Evolutionary conservation across 371 early-diverging fungal genomes (phyloP).

Genomic region (Syncephalastrum monosporum): DNA sequence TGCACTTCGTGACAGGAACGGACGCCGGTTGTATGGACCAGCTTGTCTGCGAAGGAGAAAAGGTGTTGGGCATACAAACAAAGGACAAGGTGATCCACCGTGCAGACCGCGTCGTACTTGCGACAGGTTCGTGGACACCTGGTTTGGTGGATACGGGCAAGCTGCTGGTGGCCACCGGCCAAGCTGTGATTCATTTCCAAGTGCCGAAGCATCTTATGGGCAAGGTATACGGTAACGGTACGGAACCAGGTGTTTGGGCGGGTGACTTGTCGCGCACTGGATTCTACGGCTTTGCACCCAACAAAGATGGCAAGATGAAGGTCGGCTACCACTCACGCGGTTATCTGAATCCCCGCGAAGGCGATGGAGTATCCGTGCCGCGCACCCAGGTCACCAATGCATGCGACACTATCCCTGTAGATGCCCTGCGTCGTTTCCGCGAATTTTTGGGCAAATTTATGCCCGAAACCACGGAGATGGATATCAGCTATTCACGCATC

Average conservation of each 20-base stretch:
- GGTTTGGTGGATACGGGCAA: slow-evolving; percentile 38
- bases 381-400: slow-evolving; percentile 41
- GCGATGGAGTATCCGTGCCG: slow-evolving; percentile 35
- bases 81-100: slow-evolving; percentile 33
- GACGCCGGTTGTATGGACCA: slow-evolving; percentile 28
- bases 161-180: slow-evolving; percentile 46
- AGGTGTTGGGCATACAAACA: slow-evolving; percentile 43
- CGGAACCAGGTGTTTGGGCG: slow-evolving; percentile 49
- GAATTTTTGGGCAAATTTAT: slow-evolving; percentile 33
- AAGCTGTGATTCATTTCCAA: slow-evolving; percentile 53
- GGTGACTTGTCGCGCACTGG: slow-evolving; percentile 48
- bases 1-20: slow-evolving; percentile 36
- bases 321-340: slow-evolving; percentile 50
- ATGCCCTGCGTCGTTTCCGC: slow-evolving; percentile 30
- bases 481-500: slow-evolving; percentile 29
- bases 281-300: slow-evolving; percentile 56
- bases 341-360: slow-evolving; percentile 34
- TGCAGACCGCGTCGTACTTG: slow-evolving; percentile 42
- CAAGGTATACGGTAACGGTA: slow-evolving; percentile 1
- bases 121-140: slow-evolving; percentile 60
- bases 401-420: slow-evolving; percentile 38
- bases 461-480: slow-evolving; percentile 29
- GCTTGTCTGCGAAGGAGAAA: slow-evolving; percentile 13
- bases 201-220: slow-evolving; percentile 1
- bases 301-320: slow-evolving; percentile 47